These are phyloP conservation scores for Scolecobasidium constrictum DNA, from an alignment of 2,329 filamentous ascomycete species.

Conservation along the genomic window DNA sequence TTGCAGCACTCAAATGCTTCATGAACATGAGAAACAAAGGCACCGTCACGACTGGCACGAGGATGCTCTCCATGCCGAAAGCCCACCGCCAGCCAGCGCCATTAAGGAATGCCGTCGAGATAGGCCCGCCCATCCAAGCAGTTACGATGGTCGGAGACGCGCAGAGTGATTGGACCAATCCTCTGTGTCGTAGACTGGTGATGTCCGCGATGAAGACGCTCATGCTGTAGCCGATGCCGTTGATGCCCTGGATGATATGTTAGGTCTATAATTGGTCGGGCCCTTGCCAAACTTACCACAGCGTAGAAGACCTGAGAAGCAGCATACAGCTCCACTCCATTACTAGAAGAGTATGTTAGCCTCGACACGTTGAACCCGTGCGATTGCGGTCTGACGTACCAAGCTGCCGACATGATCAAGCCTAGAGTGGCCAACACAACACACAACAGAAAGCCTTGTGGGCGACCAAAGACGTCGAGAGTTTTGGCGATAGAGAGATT, in stretches of 20 bases:
- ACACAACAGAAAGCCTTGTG: slow-evolving; percentile 30
- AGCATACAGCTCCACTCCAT: slow-evolving; percentile 44
- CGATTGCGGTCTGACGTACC: background rate
- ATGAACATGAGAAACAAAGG: slow-evolving; percentile 40
- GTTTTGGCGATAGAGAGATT: slow-evolving; percentile 32
- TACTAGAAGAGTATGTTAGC: slow-evolving; percentile 54
- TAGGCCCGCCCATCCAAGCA: slow-evolving; percentile 49
- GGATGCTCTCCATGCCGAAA: slow-evolving; percentile 55
- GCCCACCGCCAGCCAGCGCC: slow-evolving; percentile 55
- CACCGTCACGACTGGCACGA: slow-evolving; percentile 48
- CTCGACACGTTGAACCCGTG: slow-evolving; percentile 40
- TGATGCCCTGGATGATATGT: too few relatives aligned
- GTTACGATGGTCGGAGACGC: slow-evolving; percentile 56
- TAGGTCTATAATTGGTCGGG: too few relatives aligned
- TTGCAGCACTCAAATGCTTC: slow-evolving; percentile 31
- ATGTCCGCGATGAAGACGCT: slow-evolving; percentile 59
- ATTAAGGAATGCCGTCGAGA: slow-evolving; percentile 43
- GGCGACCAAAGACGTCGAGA: background rate
- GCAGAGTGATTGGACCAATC: slow-evolving; percentile 51
- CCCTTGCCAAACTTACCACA: too few relatives aligned
- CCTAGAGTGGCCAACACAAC: slow-evolving; percentile 36
- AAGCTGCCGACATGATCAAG: background rate
- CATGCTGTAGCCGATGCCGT: slow-evolving; percentile 49
- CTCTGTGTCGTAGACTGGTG: slow-evolving; percentile 52
- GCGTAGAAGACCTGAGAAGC: slow-evolving; percentile 52